Evolutionary conservation across 495 filamentous ascomycete species (phyloP), one percentile per base, ranked within the genome.

Genomic region (Penicillium cosmopolitanum): DNA sequence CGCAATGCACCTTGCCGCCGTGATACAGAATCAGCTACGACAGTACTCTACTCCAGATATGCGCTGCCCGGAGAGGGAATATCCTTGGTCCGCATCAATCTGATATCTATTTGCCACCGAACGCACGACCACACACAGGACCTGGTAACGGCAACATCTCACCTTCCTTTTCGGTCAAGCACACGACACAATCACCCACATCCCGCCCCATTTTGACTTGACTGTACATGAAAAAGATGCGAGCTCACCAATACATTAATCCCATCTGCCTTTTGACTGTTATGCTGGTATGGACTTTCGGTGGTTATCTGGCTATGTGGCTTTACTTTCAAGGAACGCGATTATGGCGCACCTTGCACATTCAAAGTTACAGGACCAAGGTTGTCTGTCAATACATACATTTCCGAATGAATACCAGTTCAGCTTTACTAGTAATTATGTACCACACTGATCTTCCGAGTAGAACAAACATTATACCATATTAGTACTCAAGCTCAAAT

Each of bases 261-360:
- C 38, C 56, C 48, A 58, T 50, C 19, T 36, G 34, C 55, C 52
- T 51, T 19, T 52, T 52, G 21, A 36, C 42, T 42, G 56, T 47
- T 47, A 50, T 9, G 6, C 36, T 38, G 15, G 36, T 38, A 38
- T 60, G 61, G 66, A 57, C 61, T 69, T 55, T 34, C 15, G 23
- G 40, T 57, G 28, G 55, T 3, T 54, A 42, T 52, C 2, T 42
- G 48, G 11, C 1, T 44, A 42, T 31, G 15, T 11, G 21, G 28
- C n/a, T 44, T 44, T 44, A 44, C 16, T 19, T 44, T 9, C 4
- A 25, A 36, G 23, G 40, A 55, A 44, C 18, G 60, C 55, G 33
- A 43, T 51, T 62, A 36, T 18, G 61, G 55, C 52, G 58, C 28
- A n/a, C 34, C 36, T 35, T 59, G 54, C 43, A 51, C 44, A 57